Evolutionary conservation across 148 eudicot species (phyloP).

Genomic region (Amaranthus hypochondriacus): DNA sequence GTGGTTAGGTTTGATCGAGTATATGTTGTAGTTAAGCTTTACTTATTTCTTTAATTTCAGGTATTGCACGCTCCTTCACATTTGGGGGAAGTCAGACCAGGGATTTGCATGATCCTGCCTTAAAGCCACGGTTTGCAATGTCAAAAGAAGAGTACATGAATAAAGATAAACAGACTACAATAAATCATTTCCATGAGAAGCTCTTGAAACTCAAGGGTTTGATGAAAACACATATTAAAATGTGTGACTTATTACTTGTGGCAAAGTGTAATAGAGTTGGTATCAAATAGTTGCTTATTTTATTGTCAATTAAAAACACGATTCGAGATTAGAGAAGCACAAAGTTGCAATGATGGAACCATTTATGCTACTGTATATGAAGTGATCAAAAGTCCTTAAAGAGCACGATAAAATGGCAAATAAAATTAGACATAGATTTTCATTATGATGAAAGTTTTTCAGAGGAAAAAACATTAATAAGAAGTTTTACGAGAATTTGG

Average conservation of each 20-base stretch:
- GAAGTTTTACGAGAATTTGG: no score
- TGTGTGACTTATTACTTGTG: background rate
- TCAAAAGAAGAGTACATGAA: conserved; percentile 81
- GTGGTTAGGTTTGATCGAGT: background rate
- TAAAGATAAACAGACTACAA: conserved; percentile 77
- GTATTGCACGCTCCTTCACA: conserved; percentile 98
- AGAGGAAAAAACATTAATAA: no score
- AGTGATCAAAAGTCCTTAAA: no score
- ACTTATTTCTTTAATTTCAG: conserved; percentile 30
- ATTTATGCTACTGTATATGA: no score
- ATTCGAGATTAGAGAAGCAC: no score
- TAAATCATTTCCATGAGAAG: conserved; percentile 97
- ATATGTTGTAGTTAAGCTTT: background rate
- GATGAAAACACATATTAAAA: conserved; percentile 82
- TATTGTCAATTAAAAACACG: no score
- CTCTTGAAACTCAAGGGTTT: conserved; percentile 78
- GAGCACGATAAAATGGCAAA: no score
- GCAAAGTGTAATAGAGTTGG: background rate
- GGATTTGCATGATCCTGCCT: conserved; percentile 67
- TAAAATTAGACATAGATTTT: no score
- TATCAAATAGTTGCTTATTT: no score
- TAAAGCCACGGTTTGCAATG: conserved; percentile 62
- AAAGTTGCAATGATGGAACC: no score
- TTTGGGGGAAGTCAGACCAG: conserved; percentile 88
- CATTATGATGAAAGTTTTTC: no score